Evolutionary conservation across 306 rosid species (phyloP).

Genomic region (Lablab purpureus): DNA sequence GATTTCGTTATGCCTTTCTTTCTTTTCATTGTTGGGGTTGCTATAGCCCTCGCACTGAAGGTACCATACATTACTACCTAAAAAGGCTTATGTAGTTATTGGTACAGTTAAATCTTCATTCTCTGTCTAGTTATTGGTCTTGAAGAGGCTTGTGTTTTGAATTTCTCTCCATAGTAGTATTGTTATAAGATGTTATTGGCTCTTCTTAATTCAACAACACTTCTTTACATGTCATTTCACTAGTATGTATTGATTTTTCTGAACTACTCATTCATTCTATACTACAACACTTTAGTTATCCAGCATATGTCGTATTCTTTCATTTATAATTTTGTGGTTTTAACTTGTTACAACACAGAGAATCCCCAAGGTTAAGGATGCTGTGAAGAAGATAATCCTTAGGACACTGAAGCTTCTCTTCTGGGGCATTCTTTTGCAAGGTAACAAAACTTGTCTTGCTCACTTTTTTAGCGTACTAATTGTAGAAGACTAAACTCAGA

Average conservation of each 20-base stretch:
- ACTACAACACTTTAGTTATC: background rate
- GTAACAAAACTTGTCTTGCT: slow-evolving; percentile 42
- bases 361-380: slow-evolving; percentile 57
- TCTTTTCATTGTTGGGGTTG: slow-evolving; percentile 93
- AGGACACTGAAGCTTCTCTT: slow-evolving; percentile 87
- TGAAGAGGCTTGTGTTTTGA: background rate
- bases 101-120: too few relatives aligned
- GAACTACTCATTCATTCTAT: background rate
- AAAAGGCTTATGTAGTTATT: background rate
- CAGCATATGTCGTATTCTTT: background rate
- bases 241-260: background rate
- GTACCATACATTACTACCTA: slow-evolving; percentile 40
- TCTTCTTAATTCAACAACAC: background rate
- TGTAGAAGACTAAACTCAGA: background rate
- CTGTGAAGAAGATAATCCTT: slow-evolving; percentile 62
- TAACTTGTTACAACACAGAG: slow-evolving; percentile 49
- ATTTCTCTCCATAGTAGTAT: background rate
- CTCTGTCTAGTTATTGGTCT: background rate
- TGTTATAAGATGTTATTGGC: background rate
- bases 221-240: background rate
- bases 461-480: background rate
- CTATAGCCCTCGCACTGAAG: slow-evolving; percentile 90
- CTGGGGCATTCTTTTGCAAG: slow-evolving; percentile 92
- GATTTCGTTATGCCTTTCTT: slow-evolving; percentile 97
- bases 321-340: background rate